Evolutionary conservation across 441 rosid species (phyloP), one percentile per base, ranked within the genome.

Genomic region (Adansonia rubrostipa): DNA sequence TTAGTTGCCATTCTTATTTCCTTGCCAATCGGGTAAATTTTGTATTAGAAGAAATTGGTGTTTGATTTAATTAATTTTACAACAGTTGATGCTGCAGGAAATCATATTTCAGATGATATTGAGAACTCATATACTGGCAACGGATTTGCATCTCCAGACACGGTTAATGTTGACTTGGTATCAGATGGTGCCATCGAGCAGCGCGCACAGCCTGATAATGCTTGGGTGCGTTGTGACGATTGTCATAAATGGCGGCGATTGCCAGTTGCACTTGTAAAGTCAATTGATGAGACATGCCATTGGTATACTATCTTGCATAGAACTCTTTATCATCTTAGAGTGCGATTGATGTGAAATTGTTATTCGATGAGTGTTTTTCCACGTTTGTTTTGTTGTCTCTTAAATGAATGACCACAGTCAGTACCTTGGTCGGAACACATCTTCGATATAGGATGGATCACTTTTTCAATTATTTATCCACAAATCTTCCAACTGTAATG

Each of bases 221-320:
- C 99, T 17, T 96, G 99, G 98, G 99, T 94, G 81, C 88, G 87
- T 40, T 96, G 99, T 84, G 98, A 96, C 82, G 96, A 88, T 81
- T 94, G 98, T 81, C 85, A 83, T 70, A 92, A 96, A 89, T 96
- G 99, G 99, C 88, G 99, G 83, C 93, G 96, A 47, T 92, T 96
- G 80, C 91, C 95, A 57, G 92, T 90, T 84, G 78, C 86, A 71
- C 89, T 93, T 77, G 94, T 89, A 20, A 89, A 82, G 75, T 84
- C 88, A 54, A 89, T 96, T 73, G 93, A 89, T 79, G 93, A 89
- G 75, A 81, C 92, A 86, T 90, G 96, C 81, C 83, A 85, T 74
- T 96, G 99, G 99, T 96, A 96, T 13, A 17, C 72, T 77, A 53
- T 48, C 19, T 80, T 78, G 6, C 79, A 63, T 77, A 61, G 75